Conservation (phyloP, 208 protist genomes). For the Acanthamoeba healyi region DNA sequence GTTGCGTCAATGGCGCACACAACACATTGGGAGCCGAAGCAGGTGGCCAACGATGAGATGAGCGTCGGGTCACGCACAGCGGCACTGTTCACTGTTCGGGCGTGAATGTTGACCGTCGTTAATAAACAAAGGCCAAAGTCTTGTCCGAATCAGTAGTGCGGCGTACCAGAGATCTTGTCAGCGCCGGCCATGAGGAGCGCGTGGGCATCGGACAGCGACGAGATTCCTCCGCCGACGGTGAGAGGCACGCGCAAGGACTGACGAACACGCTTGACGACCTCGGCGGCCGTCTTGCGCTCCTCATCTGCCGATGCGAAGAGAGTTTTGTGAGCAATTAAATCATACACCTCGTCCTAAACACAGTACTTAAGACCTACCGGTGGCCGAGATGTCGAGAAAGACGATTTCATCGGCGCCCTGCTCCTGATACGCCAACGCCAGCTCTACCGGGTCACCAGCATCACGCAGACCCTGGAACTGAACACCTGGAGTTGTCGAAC, state of each 20-base stretch:
- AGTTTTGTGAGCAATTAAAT: not conserved
- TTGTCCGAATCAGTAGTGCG: too few species aligned
- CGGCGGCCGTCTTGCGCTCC: constrained; percentile 44
- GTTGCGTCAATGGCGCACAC: constrained; percentile 79
- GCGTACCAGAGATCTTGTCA: constrained; percentile 73
- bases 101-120: too few species aligned
- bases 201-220: constrained; percentile 55
- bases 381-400: constrained; percentile 79
- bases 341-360: too few species aligned
- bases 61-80: constrained; percentile 74
- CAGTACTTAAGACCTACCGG: not conserved
- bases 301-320: not conserved
- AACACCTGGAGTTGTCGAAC: too few species aligned
- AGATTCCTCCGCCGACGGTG: constrained; percentile 78
- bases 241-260: constrained; percentile 68
- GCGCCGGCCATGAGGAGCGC: constrained; percentile 74
- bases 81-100: constrained; percentile 67
- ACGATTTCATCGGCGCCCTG: constrained; percentile 81
- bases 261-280: constrained; percentile 55
- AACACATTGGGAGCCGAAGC: constrained; percentile 77
- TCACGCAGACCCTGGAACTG: constrained; percentile 76
- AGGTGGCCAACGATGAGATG: constrained; percentile 53
- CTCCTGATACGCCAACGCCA: constrained; percentile 63
- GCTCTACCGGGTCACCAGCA: constrained; percentile 79
- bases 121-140: too few species aligned